phyloP scores from a whole-genome alignment of 1,284 basidiomycete species.

The Pascua sp. region DNA sequence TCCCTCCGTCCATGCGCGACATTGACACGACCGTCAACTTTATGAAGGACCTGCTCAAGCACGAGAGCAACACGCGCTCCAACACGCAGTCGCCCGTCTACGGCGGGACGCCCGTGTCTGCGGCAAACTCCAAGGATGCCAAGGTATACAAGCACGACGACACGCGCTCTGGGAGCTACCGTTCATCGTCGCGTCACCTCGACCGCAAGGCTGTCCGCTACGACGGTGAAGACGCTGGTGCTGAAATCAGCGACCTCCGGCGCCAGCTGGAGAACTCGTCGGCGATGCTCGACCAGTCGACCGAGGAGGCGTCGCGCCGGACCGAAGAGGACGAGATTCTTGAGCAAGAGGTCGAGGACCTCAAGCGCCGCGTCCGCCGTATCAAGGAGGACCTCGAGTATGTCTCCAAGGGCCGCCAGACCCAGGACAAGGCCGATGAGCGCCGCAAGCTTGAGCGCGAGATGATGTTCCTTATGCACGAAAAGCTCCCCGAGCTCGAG shows the following conservation, averaged over 20 bases:
- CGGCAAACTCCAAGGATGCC: constrained; percentile 70
- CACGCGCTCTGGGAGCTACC: constrained; percentile 60
- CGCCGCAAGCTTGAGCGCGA: constrained; percentile 84
- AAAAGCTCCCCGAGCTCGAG: constrained; percentile 87
- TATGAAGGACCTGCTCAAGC: constrained; percentile 82
- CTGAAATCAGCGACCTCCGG: constrained; percentile 81
- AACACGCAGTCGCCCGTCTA: constrained; percentile 56
- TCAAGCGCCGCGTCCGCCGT: constrained; percentile 79
- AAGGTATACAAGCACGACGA: constrained; percentile 88
- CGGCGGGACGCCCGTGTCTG: constrained; percentile 53
- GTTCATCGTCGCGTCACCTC: constrained; percentile 80
- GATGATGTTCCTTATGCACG: constrained; percentile 80
- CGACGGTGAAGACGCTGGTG: constrained; percentile 64
- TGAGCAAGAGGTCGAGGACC: constrained; percentile 82
- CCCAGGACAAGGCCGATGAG: constrained; percentile 76
- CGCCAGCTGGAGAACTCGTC: constrained; percentile 78
- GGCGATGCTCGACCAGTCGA: constrained; percentile 71
- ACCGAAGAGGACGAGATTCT: constrained; percentile 81
- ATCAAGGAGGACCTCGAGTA: constrained; percentile 94
- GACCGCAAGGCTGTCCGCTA: constrained; percentile 80
- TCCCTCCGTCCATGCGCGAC: constrained; percentile 88
- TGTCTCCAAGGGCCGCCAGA: constrained; percentile 71
- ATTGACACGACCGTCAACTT: constrained; percentile 89
- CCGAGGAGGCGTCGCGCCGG: constrained; percentile 60
- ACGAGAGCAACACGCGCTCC: constrained; percentile 67